Evolutionary conservation across 768 basidiomycete species (phyloP), one percentile per base, ranked within the genome.

Genomic region (Collybia mongolica): DNA sequence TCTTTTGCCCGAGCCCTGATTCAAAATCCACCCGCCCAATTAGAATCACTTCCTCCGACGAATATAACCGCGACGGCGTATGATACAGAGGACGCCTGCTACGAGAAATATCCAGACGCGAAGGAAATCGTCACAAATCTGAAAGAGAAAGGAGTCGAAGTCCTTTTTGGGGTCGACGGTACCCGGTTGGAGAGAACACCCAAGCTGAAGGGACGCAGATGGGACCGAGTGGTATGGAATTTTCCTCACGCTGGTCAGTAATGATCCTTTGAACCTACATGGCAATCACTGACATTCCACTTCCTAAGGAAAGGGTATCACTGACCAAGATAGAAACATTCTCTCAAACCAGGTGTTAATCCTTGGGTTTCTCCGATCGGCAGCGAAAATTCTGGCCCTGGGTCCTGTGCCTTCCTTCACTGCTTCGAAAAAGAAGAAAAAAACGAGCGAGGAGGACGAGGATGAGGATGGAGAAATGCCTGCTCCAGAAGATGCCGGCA

Each of bases 281-380:
- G 4, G 14, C 7, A 32, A 32, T 32, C 23, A 18, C n/a, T 49
- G 36, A 51, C 18, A 5, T 19, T 46, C 41, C 28, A 52, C 39
- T 18, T 53, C 32, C 32, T 37, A 60, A 91, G 89, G 90, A 20
- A 91, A 84, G 63, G 93, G 95, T 2, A 94, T 98, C 53, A 81
- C 89, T 19, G 93, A 98, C 65, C 93, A 95, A 67, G 88, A 95
- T 61, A 81, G 95, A 43, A 98, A 97, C 68, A 90, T 98, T 52
- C 70, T 90, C 14, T 85, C 87, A 5, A 97, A 98, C 65, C 96
- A 98, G 60, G 60, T 84, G 17, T 76, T 97, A 17, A 70, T 98
- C 26, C 75, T 97, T 22, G 83, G 80, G 5, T 97, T 97, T 63
- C 72, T 98, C 42, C 81, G 85, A 15, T 90, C 88, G 14, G 87